Base-by-base conservation (phyloP, 148 eudicot species). In the Fagopyrum esculentum region DNA sequence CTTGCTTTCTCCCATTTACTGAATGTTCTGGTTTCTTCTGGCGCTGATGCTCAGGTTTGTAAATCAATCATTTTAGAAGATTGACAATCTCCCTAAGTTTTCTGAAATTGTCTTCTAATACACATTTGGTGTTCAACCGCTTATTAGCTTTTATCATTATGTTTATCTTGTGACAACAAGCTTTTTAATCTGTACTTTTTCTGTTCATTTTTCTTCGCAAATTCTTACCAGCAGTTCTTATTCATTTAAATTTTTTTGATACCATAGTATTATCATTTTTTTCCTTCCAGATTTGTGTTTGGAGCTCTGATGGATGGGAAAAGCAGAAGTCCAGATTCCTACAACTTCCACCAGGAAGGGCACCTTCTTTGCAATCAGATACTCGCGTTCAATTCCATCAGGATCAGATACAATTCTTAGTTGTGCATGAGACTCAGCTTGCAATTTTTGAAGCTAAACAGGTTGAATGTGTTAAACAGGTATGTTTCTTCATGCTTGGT, bases 301-400 rank as follows among this genome's bases (percentile, higher is more conserved):
- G 98, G 98, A 88, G 84, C 82, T 87, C 91, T 22, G 91, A 87
- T 54, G 83, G 76, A 35, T 94, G 98, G 98, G 96, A 91, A 86
- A 94, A 87, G 76, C 92, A 87, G 80, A 85, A 78, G 69, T 81
- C 82, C 69, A 86, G 86, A 75, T 80, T 80, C 75, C 83, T 91
- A 46, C 96, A 87, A 80, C 82, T 88, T 71, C 92, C 98, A 51
- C 80, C 84, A 13, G 97, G 97, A 19, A 87, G 91, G 75, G 73
- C 89, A 55, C 85, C 87, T 47, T 69, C 89, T 44, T 80, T 88
- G 69, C 85, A 74, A 75, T 90, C 98, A 6, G 97, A 94, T 82
- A 94, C 96, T 5, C 92, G 89, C 43, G 89, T 94, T 44, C 90
- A 94, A 76, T 90, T 91, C 73, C 96, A 91, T 80, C 92, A 90